Base-by-base conservation (phyloP, 164 flowering plant genomes). In the Protea cynaroides region DNA sequence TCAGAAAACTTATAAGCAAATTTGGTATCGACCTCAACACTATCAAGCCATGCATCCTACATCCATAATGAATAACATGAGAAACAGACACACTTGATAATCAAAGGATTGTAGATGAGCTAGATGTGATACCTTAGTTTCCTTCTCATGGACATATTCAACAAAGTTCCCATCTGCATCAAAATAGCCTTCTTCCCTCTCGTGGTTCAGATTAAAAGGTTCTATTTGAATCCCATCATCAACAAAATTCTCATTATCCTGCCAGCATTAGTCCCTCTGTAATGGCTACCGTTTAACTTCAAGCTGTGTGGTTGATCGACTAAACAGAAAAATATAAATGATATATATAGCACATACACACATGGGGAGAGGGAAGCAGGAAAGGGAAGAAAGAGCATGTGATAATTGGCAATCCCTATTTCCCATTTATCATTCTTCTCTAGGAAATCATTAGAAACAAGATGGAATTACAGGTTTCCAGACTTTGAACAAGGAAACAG, bases 41-140 rank as follows among this genome's bases (percentile, higher is more conserved):
- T 86, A 75, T 94, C 99, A 76, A 94, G 84, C 99, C 99, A 94
- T 49, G 97, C 93, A 80, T 94, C 99, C 97, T 94, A 77, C 68
- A 75, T 60, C 14, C 72, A 63, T 40, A 29, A 29, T 65, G 8
- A 23, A 22, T 18, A 58, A 62, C 25, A 36, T 49, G 5, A 59
- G 34, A 52, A 68, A 53, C 21, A 47, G 52, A n/a, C 17, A n/a
- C 49, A 7, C 29, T 19, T 29, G 63, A 25, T 17, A 7, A 50
- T 12, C 36, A 37, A 55, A 71, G 40, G 22, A 24, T 24, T 58
- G 64, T 25, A 56, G 11, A 56, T 19, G 52, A 38, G 56, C 23
- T 23, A 44, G n/a, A 56, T 34, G 19, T 4, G 54, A 34, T 73
- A 94, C 97, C 97, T 86, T 88, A 54, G 75, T 69, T 71, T 84